Evolutionary conservation across 164 flowering plant genomes (phyloP), one percentile per base, ranked within the genome.

Genomic region (Umbilicus rupestris): DNA sequence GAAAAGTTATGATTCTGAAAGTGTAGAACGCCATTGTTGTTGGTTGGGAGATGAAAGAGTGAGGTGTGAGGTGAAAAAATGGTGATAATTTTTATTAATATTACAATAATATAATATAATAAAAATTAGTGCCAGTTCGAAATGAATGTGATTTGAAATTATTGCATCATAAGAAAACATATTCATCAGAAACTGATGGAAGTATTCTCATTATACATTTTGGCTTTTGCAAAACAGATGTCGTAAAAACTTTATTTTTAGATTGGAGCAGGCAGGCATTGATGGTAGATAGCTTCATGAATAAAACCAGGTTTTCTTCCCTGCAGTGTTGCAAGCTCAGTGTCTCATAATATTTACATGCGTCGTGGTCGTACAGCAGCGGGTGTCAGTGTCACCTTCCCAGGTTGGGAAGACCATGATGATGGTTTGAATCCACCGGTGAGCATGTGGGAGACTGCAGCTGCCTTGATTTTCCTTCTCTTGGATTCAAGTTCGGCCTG

Each of bases 391-490:
- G 55, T 30, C 2, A 70, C 63, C 65, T 70, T 75, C 24, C 28
- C 65, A 63, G 20, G 65, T 26, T 65, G 68, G 12, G 62, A 70
- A 16, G 86, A 74, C 86, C 77, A 79, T 19, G 88, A 78, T 1
- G 91, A 84, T 29, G 87, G 89, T 72, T 82, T 85, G 68, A 79
- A 74, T 24, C 80, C 80, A 9, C 87, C 87, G 0, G 60, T 26
- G 30, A 85, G 75, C 59, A 83, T 41, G 68, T 73, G 83, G 3
- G 87, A 82, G 17, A 85, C 86, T 39, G 81, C 55, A 29, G 70
- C 69, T 58, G 92, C 89, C 70, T 74, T 63, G 37, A 90, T 90
- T 72, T 77, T 89, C 71, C 97, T 87, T 72, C 96, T 84, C 80
- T 93, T 93, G 11, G 84, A 49, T 68, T 81, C 89, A 1, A 93